Evolutionary conservation across 164 flowering plant genomes (phyloP), one percentile per base, ranked within the genome.

Genomic region (Malania oleifera): DNA sequence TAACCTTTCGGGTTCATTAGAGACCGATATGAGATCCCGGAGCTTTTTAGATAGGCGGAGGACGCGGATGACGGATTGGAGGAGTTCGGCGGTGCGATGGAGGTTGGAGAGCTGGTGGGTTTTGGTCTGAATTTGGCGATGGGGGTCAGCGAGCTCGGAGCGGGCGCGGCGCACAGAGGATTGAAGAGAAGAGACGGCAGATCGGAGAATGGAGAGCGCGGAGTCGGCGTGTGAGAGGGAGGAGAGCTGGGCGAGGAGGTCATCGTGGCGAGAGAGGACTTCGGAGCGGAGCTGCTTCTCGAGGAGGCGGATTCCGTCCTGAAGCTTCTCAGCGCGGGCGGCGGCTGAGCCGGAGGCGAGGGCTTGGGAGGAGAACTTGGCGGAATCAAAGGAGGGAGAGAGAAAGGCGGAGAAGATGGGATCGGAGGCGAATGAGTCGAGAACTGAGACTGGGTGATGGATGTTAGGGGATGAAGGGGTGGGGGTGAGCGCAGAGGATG

Each of bases 271-370:
- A 41, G 88, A 71, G 49, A 86, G 82, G 49, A 93, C 92, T 39
- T 86, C 87, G 37, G 82, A 70, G 35, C 98, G 95, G 58, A 93
- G 93, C 64, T 87, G 96, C 39, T 72, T 66, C 34, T 90, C 84
- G 52, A 93, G 86, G 60, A 79, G 90, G 46, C 83, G 87, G 62
- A 87, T 82, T 54, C 87, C 95, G 18, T 82, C 73, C 56, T 87
- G 86, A 67, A 93, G 90, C 55, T 79, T 82, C 69, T 93, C 98
- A 67, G 93, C 87, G 47, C 86, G 74, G 63, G 97, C 79, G 47
- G 96, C 97, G 24, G 98, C 82, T 29, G 98, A 90, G 57, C 95
- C 96, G 55, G 98, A 82, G 61, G 87, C 74, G 54, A 93, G 96
- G 44, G 97, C 97, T 56, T 85, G 78, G 54, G 98, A 86, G 73